Base-by-base conservation (phyloP, 163 green algal genomes). In the Scenedesmus sp. region DNA sequence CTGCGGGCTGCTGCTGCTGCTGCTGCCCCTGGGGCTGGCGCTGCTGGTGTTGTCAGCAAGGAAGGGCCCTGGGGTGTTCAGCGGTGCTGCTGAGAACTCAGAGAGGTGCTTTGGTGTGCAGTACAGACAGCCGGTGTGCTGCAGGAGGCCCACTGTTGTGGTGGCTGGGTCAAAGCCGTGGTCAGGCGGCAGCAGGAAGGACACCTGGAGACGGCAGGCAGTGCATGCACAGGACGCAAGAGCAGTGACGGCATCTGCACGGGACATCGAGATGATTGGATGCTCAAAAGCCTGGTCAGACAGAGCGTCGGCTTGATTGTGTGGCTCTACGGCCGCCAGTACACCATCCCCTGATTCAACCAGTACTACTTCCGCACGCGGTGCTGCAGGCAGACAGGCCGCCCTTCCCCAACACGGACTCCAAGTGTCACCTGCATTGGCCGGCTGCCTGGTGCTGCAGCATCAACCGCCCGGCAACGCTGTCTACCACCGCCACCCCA, bases 401-500 rank as follows among this genome's bases (percentile, higher is more conserved):
- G n/a, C n/a, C n/a, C n/a, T n/a, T n/a, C n/a, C n/a, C n/a, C n/a
- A n/a, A n/a, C n/a, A n/a, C n/a, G n/a, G n/a, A n/a, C n/a, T n/a
- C n/a, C 65, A 76, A 30, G 30, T 40, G 7, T 15, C 30, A 70
- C 80, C 80, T 86, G 30, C 80, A 86, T 86, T 1, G 80, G 80
- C 46, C 20, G 10, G 7, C 13, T 70, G 30, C n/a, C 26, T 26
- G 80, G 80, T 35, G 30, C 22, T 20, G 3, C 13, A 0, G 24
- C 30, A 70, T 86, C 44, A 33, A 13, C 26, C 3, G 35, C n/a
- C 4, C n/a, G 20, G 59, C 80, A 30, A 86, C 16, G 15, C 59
- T 42, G 26, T 86, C 80, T 43, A 86, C n/a, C 80, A 86, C 80
- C 72, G 46, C n/a, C 13, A 86, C 49, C 15, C 80, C 80, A 86